phyloP scores from a whole-genome alignment of 1,139 yeast species.

The Blastobotrys elegans region DNA sequence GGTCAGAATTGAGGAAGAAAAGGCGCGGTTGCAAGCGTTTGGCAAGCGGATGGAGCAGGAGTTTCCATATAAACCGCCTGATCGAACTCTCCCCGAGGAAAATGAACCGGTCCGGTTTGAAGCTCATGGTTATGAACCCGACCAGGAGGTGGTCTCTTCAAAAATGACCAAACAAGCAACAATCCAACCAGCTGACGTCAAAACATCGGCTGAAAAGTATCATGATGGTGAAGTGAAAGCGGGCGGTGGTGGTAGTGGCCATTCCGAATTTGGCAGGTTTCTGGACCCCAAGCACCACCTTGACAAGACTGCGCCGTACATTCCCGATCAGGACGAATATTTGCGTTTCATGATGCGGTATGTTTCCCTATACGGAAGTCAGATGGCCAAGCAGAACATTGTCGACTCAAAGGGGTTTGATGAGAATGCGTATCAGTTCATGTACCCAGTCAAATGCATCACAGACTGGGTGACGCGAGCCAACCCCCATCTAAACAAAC shows the following conservation, averaged over 20 bases:
- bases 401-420: not conserved
- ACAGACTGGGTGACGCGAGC: not conserved
- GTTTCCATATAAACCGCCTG: conserved; percentile 1
- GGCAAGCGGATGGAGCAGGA: not conserved
- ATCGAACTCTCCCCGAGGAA: not conserved
- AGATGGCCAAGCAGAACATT: not conserved
- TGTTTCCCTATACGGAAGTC: conserved; percentile 2
- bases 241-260: not conserved
- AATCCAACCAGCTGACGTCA: too few species aligned
- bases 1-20: not conserved
- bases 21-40: not conserved
- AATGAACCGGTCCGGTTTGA: too few species aligned
- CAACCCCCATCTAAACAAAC: not conserved
- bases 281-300: not conserved
- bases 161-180: not conserved
- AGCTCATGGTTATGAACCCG: not conserved
- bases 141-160: not conserved
- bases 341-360: not conserved
- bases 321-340: not conserved
- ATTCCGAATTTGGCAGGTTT: not conserved
- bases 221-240: not conserved
- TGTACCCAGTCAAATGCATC: not conserved
- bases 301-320: not conserved
- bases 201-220: not conserved
- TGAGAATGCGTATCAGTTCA: not conserved